A percentile compares a stretch with the other conserved stretches of the same genome.
These are phyloP conservation scores for Sarocladiaceae sp. DNA, from an alignment of 2,329 filamentous ascomycete genomes.

Conservation along the genomic window DNA sequence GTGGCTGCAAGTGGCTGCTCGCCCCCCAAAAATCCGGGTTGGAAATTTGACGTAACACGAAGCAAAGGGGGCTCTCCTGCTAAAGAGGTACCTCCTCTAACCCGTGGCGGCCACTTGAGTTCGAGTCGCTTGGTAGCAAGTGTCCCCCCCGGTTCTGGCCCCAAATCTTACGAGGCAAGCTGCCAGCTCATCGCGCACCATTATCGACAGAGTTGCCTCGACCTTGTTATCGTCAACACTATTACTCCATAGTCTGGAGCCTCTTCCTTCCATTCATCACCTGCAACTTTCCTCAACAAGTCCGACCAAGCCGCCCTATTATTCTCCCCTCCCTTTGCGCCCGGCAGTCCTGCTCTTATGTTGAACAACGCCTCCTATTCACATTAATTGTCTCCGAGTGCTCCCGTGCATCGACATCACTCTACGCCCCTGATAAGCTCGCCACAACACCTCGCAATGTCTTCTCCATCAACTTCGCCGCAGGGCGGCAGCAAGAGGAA, in stretches of 20 bases:
- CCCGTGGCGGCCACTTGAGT: neutral
- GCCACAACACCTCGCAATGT: conserved; percentile 38
- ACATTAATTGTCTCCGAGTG: neutral
- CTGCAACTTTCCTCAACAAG: no score
- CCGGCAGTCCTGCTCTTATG: neutral
- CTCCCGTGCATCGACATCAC: neutral
- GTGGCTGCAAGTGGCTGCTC: no score
- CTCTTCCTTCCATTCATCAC: no score
- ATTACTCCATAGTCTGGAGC: no score
- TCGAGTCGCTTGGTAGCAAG: neutral
- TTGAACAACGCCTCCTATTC: conserved; percentile 1
- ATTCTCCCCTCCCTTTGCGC: neutral
- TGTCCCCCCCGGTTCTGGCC: conserved; percentile 4
- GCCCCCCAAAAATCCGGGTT: neutral
- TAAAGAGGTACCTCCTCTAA: neutral
- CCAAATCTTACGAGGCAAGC: no score
- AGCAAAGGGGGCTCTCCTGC: neutral
- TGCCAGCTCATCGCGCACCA: no score
- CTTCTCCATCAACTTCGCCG: conserved; percentile 50
- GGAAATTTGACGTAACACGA: conserved; percentile 8
- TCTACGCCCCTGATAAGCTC: neutral
- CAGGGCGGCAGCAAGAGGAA: conserved; percentile 67
- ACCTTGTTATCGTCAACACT: no score
- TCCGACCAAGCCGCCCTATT: neutral
- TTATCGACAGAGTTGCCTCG: no score